Evolutionary conservation across 2,329 filamentous ascomycete genomes (phyloP).

Genomic region (Ceratocystiopsis brevicomis): DNA sequence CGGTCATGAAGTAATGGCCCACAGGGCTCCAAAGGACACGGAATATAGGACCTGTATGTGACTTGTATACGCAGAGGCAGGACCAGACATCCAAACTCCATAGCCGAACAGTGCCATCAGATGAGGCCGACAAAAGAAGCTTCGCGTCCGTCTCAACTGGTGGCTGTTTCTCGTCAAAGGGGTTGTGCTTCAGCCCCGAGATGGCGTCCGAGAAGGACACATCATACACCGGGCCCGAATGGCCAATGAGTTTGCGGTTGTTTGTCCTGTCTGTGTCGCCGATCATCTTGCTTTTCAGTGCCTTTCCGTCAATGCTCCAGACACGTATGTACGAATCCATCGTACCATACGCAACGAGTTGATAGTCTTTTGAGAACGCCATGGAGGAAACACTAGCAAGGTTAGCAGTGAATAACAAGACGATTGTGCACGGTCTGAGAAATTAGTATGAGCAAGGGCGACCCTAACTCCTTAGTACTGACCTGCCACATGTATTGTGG

Average conservation of each 20-base stretch:
- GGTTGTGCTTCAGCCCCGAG: slow-evolving; percentile 28
- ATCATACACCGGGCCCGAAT: slow-evolving; percentile 74
- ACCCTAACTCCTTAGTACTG: slow-evolving; percentile 16
- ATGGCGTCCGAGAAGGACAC: slow-evolving; percentile 70
- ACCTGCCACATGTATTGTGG: slow-evolving; percentile 88
- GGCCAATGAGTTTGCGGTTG: slow-evolving; percentile 63
- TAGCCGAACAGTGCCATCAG: slow-evolving; percentile 71
- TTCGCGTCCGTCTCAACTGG: slow-evolving; percentile 40
- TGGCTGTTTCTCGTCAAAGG: slow-evolving; percentile 29
- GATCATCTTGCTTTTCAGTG: slow-evolving; percentile 48
- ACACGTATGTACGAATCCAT: slow-evolving; percentile 90
- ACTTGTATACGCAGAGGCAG: slow-evolving; percentile 87
- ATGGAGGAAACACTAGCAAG: slow-evolving; percentile 59
- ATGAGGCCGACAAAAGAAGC: slow-evolving; percentile 70
- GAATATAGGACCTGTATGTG: slow-evolving; percentile 78
- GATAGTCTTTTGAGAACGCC: slow-evolving; percentile 84
- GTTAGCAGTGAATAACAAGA: not conserved
- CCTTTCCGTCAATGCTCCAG: slow-evolving; percentile 75
- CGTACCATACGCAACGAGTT: slow-evolving; percentile 73
- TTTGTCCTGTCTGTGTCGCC: slow-evolving; percentile 41
- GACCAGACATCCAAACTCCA: slow-evolving; percentile 88
- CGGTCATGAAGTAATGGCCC: slow-evolving; percentile 85
- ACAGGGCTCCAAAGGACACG: slow-evolving; percentile 79
- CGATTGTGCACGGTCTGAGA: no score
- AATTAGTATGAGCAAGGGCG: no score